Evolutionary conservation across 495 filamentous ascomycete genomes (phyloP).

Genomic region (Penicillium desertorum): DNA sequence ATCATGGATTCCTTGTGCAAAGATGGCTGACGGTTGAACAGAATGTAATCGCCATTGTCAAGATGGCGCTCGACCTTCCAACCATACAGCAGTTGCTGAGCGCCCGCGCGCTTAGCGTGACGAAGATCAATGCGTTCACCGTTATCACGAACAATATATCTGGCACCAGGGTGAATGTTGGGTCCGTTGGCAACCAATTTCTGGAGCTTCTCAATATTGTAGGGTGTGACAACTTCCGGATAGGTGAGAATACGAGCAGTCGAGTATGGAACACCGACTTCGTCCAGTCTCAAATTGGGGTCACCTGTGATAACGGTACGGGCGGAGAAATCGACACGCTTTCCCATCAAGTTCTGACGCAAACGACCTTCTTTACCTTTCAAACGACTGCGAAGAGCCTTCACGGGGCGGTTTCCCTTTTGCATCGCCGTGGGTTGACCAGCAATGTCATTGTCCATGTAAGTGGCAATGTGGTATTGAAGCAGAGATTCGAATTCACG

Average conservation of each 20-base stretch:
- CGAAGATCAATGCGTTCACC: slow-evolving; percentile 92
- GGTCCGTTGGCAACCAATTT: slow-evolving; percentile 88
- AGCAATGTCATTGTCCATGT: slow-evolving; percentile 99
- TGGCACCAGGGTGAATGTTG: slow-evolving; percentile 89
- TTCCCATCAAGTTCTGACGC: slow-evolving; percentile 98
- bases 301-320: slow-evolving; percentile 99
- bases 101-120: slow-evolving; percentile 80
- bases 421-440: slow-evolving; percentile 93
- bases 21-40: slow-evolving; percentile 99
- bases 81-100: slow-evolving; percentile 84
- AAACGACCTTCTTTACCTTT: slow-evolving; percentile 99
- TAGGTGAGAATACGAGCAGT: slow-evolving; percentile 92
- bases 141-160: slow-evolving; percentile 89
- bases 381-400: slow-evolving; percentile 90
- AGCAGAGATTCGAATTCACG: slow-evolving; percentile 86
- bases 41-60: slow-evolving; percentile 92
- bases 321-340: slow-evolving; percentile 98
- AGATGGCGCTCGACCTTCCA: slow-evolving; percentile 99
- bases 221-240: slow-evolving; percentile 94
- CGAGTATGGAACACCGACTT: slow-evolving; percentile 90
- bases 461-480: slow-evolving; percentile 98
- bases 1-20: slow-evolving; percentile 99
- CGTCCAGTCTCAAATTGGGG: slow-evolving; percentile 90
- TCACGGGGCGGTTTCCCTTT: slow-evolving; percentile 93
- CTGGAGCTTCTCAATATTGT: slow-evolving; percentile 93